Conservation (phyloP, 257 asterid genomes). For the Apocynum venetum region DNA sequence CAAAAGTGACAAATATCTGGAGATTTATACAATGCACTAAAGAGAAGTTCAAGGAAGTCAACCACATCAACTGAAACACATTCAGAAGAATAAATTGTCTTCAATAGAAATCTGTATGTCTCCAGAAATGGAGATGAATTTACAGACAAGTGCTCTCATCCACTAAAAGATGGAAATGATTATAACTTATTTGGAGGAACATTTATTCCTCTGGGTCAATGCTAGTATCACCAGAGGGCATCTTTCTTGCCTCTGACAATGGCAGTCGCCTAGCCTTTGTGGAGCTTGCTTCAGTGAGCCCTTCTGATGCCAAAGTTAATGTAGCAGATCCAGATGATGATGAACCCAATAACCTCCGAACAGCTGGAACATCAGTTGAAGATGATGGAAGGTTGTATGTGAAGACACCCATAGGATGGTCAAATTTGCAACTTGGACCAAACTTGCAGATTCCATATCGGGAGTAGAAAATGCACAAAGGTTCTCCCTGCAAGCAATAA, state of each 20-base stretch:
- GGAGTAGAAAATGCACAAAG: slow-evolving; percentile 86
- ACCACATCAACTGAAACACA: slow-evolving; percentile 47
- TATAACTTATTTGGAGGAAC: slow-evolving; percentile 37
- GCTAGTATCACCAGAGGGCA: slow-evolving; percentile 69
- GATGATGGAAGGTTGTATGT: slow-evolving; percentile 57
- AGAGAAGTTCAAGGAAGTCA: slow-evolving; percentile 47
- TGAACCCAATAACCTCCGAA: slow-evolving; percentile 59
- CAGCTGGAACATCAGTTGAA: slow-evolving; percentile 53
- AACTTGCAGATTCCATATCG: slow-evolving; percentile 95
- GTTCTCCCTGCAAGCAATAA: slow-evolving; percentile 65
- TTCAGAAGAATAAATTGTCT: slow-evolving; percentile 53
- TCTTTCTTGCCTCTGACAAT: slow-evolving; percentile 66
- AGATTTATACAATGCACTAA: slow-evolving; percentile 61
- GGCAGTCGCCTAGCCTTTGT: slow-evolving; percentile 58
- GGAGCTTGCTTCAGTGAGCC: slow-evolving; percentile 59
- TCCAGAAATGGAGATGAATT: slow-evolving; percentile 64
- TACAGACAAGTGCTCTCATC: slow-evolving; percentile 56
- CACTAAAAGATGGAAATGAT: slow-evolving; percentile 35
- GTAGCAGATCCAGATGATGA: slow-evolving; percentile 70
- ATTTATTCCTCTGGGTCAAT: slow-evolving; percentile 68
- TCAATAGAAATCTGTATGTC: slow-evolving; percentile 56
- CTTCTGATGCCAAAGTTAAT: slow-evolving; percentile 58
- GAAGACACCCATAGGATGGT: slow-evolving; percentile 89
- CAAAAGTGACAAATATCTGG: slow-evolving; percentile 54
- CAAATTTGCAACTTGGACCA: slow-evolving; percentile 99